phyloP scores from a whole-genome alignment of 2,329 filamentous ascomycete genomes.

The Diaporthe amygdali region DNA sequence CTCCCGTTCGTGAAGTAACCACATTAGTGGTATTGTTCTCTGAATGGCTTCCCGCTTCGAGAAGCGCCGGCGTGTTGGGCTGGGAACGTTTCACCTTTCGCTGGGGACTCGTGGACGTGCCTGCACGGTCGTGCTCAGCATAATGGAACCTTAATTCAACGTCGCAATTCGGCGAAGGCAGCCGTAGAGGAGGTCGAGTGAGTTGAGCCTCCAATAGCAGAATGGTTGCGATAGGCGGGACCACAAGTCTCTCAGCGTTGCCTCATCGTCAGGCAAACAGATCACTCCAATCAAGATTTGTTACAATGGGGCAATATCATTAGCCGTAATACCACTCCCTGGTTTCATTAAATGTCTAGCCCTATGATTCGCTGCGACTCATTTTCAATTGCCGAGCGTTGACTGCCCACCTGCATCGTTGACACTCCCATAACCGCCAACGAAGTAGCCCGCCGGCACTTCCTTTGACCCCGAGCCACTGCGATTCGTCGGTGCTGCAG shows the following conservation, averaged over 20 bases:
- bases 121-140: neutral
- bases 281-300: neutral
- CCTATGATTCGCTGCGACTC: neutral
- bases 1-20: too few species aligned
- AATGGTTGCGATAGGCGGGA: neutral
- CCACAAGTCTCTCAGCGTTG: neutral
- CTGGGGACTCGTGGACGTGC: neutral
- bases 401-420: constrained; percentile 5
- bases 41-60: neutral
- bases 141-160: neutral
- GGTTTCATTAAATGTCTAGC: neutral
- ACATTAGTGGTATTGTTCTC: neutral
- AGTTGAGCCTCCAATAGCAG: neutral
- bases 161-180: neutral
- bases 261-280: neutral
- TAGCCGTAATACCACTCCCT: neutral
- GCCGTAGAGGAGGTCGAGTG: neutral
- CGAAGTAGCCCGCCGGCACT: constrained; percentile 16
- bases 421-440: constrained; percentile 20
- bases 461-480: neutral
- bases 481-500: constrained; percentile 26
- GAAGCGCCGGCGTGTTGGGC: neutral
- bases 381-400: neutral
- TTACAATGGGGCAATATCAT: neutral
- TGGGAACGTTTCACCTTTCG: neutral